Percentiles rank a stretch among this genome's conserved stretches.
Conservation (phyloP, 1,139 yeast genomes). For the Yamadazyma jaroonii region DNA sequence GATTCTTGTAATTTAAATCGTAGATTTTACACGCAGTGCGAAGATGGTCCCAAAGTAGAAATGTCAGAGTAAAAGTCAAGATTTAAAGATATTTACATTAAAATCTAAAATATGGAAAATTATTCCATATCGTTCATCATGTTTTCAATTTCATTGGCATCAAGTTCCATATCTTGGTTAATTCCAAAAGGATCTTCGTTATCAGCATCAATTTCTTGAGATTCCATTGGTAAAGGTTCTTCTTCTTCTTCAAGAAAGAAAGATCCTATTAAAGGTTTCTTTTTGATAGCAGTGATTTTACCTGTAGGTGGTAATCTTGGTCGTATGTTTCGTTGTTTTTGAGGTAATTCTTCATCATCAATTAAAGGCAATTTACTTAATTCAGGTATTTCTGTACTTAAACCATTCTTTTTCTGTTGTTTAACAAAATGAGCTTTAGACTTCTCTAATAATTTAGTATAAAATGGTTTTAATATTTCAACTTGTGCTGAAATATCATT, state of each 20-base stretch:
- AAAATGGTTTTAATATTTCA: conserved; percentile 59
- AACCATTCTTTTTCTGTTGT: conserved; percentile 53
- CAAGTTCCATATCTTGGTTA: conserved; percentile 9
- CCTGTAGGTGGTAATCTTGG: conserved; percentile 95
- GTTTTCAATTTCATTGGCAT: conserved; percentile 15
- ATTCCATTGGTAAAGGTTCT: not conserved
- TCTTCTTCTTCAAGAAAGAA: conserved; percentile 38
- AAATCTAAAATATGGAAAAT: not conserved
- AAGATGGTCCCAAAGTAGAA: not conserved
- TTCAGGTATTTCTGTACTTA: conserved; percentile 43
- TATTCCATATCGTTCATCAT: conserved; percentile 14
- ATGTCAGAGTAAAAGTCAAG: no score
- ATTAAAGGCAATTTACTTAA: conserved; percentile 45
- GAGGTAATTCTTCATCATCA: conserved; percentile 82
- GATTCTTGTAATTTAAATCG: not conserved
- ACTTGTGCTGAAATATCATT: conserved; percentile 53
- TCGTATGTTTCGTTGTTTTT: conserved; percentile 73
- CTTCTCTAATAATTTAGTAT: conserved; percentile 48
- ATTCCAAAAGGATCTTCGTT: conserved; percentile 8
- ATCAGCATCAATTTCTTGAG: not conserved
- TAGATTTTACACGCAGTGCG: conserved; percentile 1
- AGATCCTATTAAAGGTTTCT: conserved; percentile 52
- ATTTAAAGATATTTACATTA: not conserved
- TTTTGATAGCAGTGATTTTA: conserved; percentile 70
- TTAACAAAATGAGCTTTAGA: conserved; percentile 49